Conservation (phyloP, 164 flowering plant genomes). For the Litsea cubeba region DNA sequence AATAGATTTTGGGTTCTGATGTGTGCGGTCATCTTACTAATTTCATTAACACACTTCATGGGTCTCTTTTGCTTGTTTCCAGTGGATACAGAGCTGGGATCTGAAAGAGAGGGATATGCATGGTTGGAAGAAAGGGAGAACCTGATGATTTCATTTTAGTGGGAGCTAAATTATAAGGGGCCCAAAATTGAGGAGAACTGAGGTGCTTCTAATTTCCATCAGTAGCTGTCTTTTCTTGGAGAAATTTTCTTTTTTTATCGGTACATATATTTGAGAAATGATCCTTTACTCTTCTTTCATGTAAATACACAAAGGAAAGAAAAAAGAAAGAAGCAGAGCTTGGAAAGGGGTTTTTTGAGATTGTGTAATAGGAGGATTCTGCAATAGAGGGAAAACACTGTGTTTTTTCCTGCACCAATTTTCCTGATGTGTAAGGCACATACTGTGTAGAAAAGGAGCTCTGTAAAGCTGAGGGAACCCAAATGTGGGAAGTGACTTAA, state of each 20-base stretch:
- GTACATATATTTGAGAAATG: background rate
- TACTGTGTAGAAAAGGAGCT: too few species aligned
- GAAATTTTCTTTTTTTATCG: background rate
- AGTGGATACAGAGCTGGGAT: slow-evolving; percentile 13
- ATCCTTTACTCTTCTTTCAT: background rate
- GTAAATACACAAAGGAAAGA: slow-evolving; percentile 3
- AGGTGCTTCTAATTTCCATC: background rate
- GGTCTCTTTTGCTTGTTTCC: background rate
- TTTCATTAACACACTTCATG: too few species aligned
- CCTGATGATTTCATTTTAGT: slow-evolving; percentile 20
- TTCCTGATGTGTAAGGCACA: too few species aligned
- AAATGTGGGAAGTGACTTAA: too few species aligned
- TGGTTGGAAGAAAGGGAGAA: slow-evolving; percentile 30
- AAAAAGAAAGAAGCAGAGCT: background rate
- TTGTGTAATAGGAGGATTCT: too few species aligned
- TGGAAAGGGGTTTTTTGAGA: background rate
- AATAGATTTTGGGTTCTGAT: too few species aligned
- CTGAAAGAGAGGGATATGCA: slow-evolving; percentile 17
- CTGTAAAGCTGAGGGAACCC: too few species aligned
- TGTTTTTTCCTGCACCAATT: too few species aligned
- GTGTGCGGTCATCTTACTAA: too few species aligned
- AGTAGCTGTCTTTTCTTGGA: background rate
- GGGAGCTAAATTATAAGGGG: slow-evolving; percentile 28
- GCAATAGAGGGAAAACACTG: too few species aligned
- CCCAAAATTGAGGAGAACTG: slow-evolving; percentile 23